Evolutionary conservation across 2,329 filamentous ascomycete genomes (phyloP).

Genomic region (Cytospora piceicola): DNA sequence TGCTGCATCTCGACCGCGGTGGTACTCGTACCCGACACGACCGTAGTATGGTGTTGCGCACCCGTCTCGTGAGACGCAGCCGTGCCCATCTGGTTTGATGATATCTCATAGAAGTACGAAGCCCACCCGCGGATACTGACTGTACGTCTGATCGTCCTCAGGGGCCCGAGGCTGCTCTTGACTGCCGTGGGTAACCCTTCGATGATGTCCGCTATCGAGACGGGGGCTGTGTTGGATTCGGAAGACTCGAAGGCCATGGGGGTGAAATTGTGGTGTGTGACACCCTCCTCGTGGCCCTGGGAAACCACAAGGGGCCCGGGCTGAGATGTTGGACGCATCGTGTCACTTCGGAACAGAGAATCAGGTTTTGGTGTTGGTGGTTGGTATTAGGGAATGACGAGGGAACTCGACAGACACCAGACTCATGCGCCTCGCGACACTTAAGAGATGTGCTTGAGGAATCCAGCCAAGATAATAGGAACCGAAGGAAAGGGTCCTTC

Average conservation of each 20-base stretch:
- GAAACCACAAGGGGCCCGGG: constrained; percentile 1
- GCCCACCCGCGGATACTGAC: constrained; percentile 28
- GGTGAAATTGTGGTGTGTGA: constrained; percentile 14
- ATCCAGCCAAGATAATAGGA: constrained; percentile 7
- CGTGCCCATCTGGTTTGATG: constrained; percentile 17
- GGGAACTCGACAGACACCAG: not conserved
- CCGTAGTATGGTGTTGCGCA: not conserved
- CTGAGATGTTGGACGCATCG: constrained; percentile 8
- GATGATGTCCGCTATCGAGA: constrained; percentile 19
- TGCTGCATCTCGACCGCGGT: constrained; percentile 24
- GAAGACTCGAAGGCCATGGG: constrained; percentile 16
- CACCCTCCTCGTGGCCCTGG: not conserved
- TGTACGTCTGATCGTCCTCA: constrained; percentile 24
- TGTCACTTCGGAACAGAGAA: not conserved
- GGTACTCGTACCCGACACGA: constrained; percentile 19
- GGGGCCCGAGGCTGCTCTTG: constrained; percentile 24
- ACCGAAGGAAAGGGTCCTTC: not conserved
- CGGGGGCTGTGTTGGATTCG: constrained; percentile 1
- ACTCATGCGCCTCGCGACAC: constrained; percentile 11
- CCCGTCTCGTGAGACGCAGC: constrained; percentile 8
- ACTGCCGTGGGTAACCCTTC: constrained; percentile 26
- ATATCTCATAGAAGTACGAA: constrained; percentile 24
- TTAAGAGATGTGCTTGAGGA: not conserved
- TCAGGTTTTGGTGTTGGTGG: not conserved
- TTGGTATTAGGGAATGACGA: not conserved